Percentiles rank a stretch among this genome's conserved stretches.
phyloP scores from a whole-genome alignment of 805 yeast genomes.

The Candida chilensis region DNA sequence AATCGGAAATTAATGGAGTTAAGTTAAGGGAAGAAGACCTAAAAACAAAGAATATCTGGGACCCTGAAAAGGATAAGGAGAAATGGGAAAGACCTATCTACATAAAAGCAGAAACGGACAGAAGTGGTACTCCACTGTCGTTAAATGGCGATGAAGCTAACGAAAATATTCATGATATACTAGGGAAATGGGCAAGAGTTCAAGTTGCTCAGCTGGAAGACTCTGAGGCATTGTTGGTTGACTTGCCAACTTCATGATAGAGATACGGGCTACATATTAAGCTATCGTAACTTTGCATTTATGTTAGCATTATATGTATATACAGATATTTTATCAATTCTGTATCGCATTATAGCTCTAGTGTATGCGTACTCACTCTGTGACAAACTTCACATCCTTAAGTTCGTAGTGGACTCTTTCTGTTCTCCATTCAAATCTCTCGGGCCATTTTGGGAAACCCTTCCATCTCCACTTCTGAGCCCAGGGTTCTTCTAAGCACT shows the following conservation, averaged over 20 bases:
- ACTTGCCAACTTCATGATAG: too few relatives aligned
- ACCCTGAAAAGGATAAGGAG: conserved; percentile 40
- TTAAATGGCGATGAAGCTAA: too few relatives aligned
- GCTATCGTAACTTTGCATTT: too few relatives aligned
- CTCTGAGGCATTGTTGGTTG: conserved; percentile 15
- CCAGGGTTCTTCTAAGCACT: conserved; percentile 11
- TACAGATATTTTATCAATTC: conserved; percentile 1
- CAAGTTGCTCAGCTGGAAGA: conserved; percentile 18
- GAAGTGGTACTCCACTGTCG: too few relatives aligned
- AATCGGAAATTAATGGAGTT: conserved; percentile 15
- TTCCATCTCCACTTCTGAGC: conserved; percentile 21
- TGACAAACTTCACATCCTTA: conserved; percentile 3
- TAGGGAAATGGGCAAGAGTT: too few relatives aligned
- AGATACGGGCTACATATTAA: too few relatives aligned
- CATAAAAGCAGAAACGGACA: conserved; percentile 3
- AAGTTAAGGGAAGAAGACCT: conserved; percentile 17
- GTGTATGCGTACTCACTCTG: background rate
- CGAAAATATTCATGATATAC: too few relatives aligned
- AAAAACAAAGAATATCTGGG: conserved; percentile 42
- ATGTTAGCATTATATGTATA: too few relatives aligned
- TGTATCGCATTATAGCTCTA: conserved; percentile 1
- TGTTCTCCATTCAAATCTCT: conserved; percentile 11
- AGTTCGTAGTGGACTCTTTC: conserved; percentile 8
- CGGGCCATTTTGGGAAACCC: conserved; percentile 9
- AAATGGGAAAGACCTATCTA: conserved; percentile 51